phyloP scores from a whole-genome alignment of 805 yeast species.

The Cyberlindnera euphorbiiphila region DNA sequence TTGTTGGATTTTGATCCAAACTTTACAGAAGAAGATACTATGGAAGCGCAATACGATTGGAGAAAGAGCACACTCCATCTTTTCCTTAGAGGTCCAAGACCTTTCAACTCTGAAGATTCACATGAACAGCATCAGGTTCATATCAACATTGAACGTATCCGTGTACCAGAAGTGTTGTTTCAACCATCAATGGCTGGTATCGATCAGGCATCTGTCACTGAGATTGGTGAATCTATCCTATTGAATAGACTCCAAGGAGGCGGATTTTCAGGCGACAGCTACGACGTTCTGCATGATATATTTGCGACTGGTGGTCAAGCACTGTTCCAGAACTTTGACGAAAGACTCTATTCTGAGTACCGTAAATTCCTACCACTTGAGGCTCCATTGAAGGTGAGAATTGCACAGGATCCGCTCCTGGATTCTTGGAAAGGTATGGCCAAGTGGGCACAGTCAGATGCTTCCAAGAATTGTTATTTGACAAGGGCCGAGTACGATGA shows the following conservation, averaged over 20 bases:
- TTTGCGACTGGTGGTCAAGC: slow-evolving; percentile 88
- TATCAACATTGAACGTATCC: slow-evolving; percentile 82
- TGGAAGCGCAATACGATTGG: slow-evolving; percentile 84
- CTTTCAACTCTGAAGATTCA: slow-evolving; percentile 75
- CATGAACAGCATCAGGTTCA: slow-evolving; percentile 89
- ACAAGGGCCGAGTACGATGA: slow-evolving; percentile 78
- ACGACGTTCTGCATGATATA: slow-evolving; percentile 55
- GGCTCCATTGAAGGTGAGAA: slow-evolving; percentile 53
- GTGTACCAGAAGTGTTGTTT: slow-evolving; percentile 88
- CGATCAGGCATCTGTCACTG: slow-evolving; percentile 93
- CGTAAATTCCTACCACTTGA: slow-evolving; percentile 67
- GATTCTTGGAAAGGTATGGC: slow-evolving; percentile 98
- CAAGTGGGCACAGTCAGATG: slow-evolving; percentile 57
- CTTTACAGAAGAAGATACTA: slow-evolving; percentile 81
- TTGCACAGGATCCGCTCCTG: slow-evolving; percentile 61
- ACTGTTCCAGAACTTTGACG: slow-evolving; percentile 56
- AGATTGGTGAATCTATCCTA: slow-evolving; percentile 65
- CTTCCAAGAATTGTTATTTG: slow-evolving; percentile 45
- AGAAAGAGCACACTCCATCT: slow-evolving; percentile 71
- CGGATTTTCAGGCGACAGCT: slow-evolving; percentile 52
- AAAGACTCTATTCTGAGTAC: slow-evolving; percentile 68
- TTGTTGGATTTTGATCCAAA: slow-evolving; percentile 79
- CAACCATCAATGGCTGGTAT: slow-evolving; percentile 93
- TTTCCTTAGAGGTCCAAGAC: slow-evolving; percentile 87
- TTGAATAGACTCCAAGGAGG: slow-evolving; percentile 55